Evolutionary conservation across 345 rosid species (phyloP), one percentile per base, ranked within the genome.

Genomic region (Nephelium lappaceum): DNA sequence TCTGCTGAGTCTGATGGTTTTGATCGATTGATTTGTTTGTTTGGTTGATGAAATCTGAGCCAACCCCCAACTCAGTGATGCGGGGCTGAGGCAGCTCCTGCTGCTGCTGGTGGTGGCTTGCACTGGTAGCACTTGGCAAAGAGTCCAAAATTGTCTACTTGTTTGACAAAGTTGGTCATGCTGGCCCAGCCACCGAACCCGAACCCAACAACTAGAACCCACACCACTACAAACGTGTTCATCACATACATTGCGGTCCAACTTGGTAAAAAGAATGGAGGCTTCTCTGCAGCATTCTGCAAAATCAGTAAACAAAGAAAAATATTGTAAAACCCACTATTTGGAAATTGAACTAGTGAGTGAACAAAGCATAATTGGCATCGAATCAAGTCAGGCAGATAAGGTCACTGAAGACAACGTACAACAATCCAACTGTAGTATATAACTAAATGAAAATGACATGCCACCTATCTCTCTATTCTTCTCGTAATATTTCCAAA

Each of bases 121-220:
- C 99, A 97, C 75, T 97, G 99, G 82, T 97, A 97, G 87, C 99
- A 97, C 86, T 92, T 97, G 1, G 99, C 97, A 16, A 97, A 97
- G 53, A 97, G 93, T 21, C 99, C 99, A 72, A 97, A 97, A 0
- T 95, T 87, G 51, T 97, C 95, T 0, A 97, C 90, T 85, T 97
- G 99, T 78, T 72, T 85, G 19, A 97, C 88, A 73, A 97, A 97
- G 81, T 97, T 94, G 84, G 94, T 91, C 68, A 97, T 75, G 86
- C 99, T 97, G 5, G 99, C 99, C 99, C 99, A 97, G 70, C 99
- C 99, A 21, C 99, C 99, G 61, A 94, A 94, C 80, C 98, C 99
- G 3, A 97, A 97, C 6, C 99, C 99, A 1, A 97, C 92, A 8
- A 97, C 87, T 0, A 94, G 36, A 36, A 94, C 90, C 99, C 99